Conservation (phyloP, 2,329 filamentous ascomycete species). For the Grosmannia huntii region DNA sequence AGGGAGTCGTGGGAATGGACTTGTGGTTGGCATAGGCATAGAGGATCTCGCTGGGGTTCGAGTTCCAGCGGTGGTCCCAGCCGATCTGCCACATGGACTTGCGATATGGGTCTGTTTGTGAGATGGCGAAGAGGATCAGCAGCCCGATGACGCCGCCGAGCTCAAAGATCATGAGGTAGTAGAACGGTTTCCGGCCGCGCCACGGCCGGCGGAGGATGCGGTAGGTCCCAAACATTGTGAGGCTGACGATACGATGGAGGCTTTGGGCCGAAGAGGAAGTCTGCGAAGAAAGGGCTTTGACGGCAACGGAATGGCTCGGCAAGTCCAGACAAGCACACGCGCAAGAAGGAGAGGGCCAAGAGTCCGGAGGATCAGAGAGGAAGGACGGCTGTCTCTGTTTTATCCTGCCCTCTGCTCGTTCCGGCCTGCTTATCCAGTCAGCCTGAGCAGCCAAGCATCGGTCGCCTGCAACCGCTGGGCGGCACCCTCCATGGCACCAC, state of each 20-base stretch:
- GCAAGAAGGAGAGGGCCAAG: neutral
- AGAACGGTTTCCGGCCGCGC: constrained; percentile 45
- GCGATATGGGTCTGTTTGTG: constrained; percentile 60
- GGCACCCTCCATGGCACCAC: neutral
- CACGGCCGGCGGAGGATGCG: constrained; percentile 46
- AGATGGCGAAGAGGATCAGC: constrained; percentile 59
- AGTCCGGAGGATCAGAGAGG: neutral
- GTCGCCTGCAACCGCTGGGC: neutral
- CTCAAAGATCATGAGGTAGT: constrained; percentile 52
- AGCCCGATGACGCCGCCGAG: constrained; percentile 50
- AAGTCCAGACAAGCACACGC: neutral
- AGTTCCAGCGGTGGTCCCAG: constrained; percentile 59
- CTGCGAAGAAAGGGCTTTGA: neutral
- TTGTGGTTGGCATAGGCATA: constrained; percentile 63
- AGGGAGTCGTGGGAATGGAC: constrained; percentile 46
- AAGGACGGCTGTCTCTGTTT: neutral
- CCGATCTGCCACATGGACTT: constrained; percentile 63
- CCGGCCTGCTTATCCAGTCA: too few relatives aligned
- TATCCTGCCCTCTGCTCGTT: neutral
- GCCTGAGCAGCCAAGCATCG: neutral
- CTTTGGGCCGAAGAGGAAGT: neutral
- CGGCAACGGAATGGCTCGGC: neutral
- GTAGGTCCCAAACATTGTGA: constrained; percentile 27
- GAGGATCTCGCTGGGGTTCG: constrained; percentile 53
- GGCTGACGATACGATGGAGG: neutral